Evolutionary conservation across 176 grass and related monocot species (phyloP).

Genomic region (Oryza meyeriana): DNA sequence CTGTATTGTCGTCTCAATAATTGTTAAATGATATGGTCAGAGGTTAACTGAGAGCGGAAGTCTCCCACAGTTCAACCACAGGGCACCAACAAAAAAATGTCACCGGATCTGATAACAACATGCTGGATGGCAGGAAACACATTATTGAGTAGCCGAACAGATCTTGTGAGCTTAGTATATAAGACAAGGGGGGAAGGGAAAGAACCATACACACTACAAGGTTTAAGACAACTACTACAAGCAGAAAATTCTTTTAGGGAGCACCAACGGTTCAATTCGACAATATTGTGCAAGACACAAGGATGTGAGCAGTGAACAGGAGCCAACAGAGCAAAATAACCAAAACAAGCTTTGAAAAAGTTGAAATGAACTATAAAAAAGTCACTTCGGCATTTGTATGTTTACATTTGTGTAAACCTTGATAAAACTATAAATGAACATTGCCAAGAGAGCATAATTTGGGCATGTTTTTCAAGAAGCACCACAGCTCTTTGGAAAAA

Average conservation of each 20-base stretch:
- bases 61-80: too few species aligned
- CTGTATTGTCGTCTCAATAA: background rate
- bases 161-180: background rate
- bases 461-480: background rate
- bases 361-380: background rate
- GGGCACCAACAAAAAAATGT: background rate
- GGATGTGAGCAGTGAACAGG: background rate
- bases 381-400: background rate
- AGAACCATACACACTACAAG: background rate
- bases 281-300: background rate
- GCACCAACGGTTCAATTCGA: conserved; percentile 2
- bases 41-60: too few species aligned
- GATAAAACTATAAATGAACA: background rate
- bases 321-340: background rate
- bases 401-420: background rate
- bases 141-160: background rate
- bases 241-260: background rate
- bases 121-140: background rate
- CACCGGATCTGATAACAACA: background rate
- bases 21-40: background rate
- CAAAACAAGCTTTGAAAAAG: background rate
- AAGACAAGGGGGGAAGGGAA: background rate
- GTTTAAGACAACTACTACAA: background rate
- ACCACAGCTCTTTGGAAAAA: background rate
- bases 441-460: background rate